Conservation (phyloP, 768 basidiomycete species). For the Gyrodon lividus region DNA sequence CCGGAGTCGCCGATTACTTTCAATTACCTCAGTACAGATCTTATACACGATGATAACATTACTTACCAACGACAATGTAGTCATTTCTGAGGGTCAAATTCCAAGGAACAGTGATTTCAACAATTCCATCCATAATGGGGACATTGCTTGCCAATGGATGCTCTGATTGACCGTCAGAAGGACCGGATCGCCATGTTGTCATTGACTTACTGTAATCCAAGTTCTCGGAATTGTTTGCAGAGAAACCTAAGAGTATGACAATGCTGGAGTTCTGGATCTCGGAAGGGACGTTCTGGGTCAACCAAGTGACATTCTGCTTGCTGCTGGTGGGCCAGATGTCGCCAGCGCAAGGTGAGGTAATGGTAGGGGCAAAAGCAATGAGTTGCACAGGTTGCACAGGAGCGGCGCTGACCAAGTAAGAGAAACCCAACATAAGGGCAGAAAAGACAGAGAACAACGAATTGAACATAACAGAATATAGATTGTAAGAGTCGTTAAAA, state of each 20-base stretch:
- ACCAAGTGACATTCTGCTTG: conserved; percentile 45
- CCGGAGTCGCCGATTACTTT: conserved; percentile 71
- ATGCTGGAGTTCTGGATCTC: conserved; percentile 37
- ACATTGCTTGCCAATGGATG: conserved; percentile 58
- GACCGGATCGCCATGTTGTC: too few species aligned
- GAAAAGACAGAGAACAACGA: conserved; percentile 27
- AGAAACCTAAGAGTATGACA: conserved; percentile 45
- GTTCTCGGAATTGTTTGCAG: conserved; percentile 41
- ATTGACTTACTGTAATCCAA: conserved; percentile 46
- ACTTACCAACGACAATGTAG: conserved; percentile 67
- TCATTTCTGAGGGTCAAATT: conserved; percentile 39
- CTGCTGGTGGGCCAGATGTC: conserved; percentile 39
- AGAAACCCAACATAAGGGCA: conserved; percentile 29
- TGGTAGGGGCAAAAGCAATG: conserved; percentile 41
- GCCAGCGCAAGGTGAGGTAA: conserved; percentile 37
- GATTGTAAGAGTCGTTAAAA: conserved; percentile 13
- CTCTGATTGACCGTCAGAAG: conserved; percentile 36
- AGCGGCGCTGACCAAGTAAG: conserved; percentile 27
- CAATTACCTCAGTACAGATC: not conserved
- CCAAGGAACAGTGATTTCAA: conserved; percentile 51
- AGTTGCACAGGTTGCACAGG: conserved; percentile 29
- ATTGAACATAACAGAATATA: conserved; percentile 21
- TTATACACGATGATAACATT: not conserved
- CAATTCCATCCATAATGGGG: conserved; percentile 48
- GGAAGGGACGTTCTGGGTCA: conserved; percentile 35